Evolutionary conservation across 768 basidiomycete genomes (phyloP), one percentile per base, ranked within the genome.

Genomic region (Lactarius sp.): DNA sequence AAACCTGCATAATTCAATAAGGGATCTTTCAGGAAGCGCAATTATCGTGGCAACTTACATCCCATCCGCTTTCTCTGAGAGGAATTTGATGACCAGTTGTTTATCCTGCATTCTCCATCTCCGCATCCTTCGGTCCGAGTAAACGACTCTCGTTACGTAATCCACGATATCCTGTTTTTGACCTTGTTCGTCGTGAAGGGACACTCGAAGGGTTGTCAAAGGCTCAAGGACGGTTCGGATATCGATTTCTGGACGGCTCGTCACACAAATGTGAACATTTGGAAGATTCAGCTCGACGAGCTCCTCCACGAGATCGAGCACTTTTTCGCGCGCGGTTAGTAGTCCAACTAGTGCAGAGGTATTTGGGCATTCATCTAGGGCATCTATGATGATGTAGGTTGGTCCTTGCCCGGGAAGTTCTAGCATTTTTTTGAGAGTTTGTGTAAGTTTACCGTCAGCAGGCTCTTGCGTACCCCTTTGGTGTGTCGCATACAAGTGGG

Each of bases 291-390:
- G 14, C 13, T 8, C 16, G 4, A 51, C 47, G 8, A 62, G 44
- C 9, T 56, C 61, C 9, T 27, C 16, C 2, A 62, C 5, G 2
- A 62, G 16, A 1, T 37, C 33, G 33, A 62, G 33, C 2, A 57
- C 61, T 18, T 36, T 2, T 37, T 52, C 47, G 0, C 61, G 56
- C 0, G 49, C 9, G 2, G 61, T 36, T 7, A 33, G 42, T 2
- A 1, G 36, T 5, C 61, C n/a, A n/a, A n/a, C n/a, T n/a, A n/a
- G n/a, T n/a, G n/a, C 61, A 1, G 22, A 10, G 0, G 3, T 16
- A n/a, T 61, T 20, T 1, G 61, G 61, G 9, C 61, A 62, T 27
- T 62, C 61, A 7, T 62, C 61, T 2, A 62, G 49, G 8, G 49
- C 61, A 7, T 62, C 61, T 6, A 62, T 18, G 1, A 62, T n/a